phyloP scores from a whole-genome alignment of 2,329 filamentous ascomycete species.

The Diaporthe sp. region DNA sequence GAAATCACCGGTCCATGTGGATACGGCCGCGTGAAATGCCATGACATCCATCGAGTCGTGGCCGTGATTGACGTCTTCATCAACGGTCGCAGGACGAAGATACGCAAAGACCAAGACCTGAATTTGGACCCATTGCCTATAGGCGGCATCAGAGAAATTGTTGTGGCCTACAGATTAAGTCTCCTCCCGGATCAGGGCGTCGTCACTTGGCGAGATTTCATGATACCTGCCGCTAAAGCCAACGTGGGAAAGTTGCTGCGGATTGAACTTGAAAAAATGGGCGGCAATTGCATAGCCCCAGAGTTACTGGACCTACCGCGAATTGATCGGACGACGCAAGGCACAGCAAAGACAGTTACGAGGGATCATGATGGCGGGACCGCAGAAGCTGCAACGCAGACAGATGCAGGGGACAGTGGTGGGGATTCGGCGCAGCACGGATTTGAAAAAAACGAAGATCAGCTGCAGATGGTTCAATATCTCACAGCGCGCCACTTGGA shows the following conservation, averaged over 20 bases:
- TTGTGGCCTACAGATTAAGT: constrained; percentile 4
- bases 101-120: too few relatives aligned
- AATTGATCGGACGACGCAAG: too few relatives aligned
- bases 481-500: constrained; percentile 17
- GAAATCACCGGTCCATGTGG: neutral
- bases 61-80: constrained; percentile 2
- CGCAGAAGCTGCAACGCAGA: too few relatives aligned
- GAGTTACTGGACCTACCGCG: too few relatives aligned
- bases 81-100: neutral
- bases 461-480: neutral
- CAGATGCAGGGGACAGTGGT: too few relatives aligned
- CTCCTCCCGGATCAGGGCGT: too few relatives aligned
- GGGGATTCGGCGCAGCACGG: neutral
- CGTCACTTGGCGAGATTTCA: neutral
- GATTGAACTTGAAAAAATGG: neutral
- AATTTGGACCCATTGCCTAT: neutral
- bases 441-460: neutral
- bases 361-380: too few relatives aligned
- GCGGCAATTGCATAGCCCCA: neutral
- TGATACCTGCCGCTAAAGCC: neutral
- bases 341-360: too few relatives aligned
- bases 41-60: neutral
- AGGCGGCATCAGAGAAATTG: neutral
- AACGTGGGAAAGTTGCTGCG: neutral
- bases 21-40: neutral